Evolutionary conservation across 2,329 filamentous ascomycete species (phyloP), one percentile per base, ranked within the genome.

Genomic region (Aureobasidium musti): DNA sequence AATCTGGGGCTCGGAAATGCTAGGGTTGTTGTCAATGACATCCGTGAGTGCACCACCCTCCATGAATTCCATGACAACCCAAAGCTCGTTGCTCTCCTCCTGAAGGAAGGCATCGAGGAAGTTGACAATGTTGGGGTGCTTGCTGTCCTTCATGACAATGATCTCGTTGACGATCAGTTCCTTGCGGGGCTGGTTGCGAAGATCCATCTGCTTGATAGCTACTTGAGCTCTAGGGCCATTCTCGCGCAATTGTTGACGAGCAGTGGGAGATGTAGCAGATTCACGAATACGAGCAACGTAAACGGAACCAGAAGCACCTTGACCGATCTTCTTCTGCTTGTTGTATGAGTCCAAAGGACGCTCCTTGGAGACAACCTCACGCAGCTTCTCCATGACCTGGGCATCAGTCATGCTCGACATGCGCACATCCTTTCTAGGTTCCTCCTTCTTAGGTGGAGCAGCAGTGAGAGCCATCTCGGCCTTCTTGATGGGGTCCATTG

Each of bases 41-140:
- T 99, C 95, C 1, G 95, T 99, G 77, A 99, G 82, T 69, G 95
- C 91, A 80, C 95, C 95, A 73, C 95, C 95, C 80, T 99, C 95
- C 95, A 99, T 99, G 75, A 93, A 99, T 81, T 99, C 95, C 95
- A 99, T 97, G 63, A 99, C 94, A 13, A 99, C 92, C 95, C 95
- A 99, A n/a, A 99, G 85, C 78, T 99, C 95, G 65, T 91, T 87
- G 74, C 91, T 92, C 78, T 95, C 94, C 78, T 97, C 96, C 74
- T 95, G 91, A 75, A 99, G 81, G 83, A 98, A 99, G 3, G 94
- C 93, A 73, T 99, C 95, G 39, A 99, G 82, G 81, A 97, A 99
- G 80, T 99, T 99, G 79, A 99, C 95, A 82, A 99, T 99, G 79
- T 99, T 99, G 68, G 90, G 89, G 78, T 99, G 95, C 77, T 93